These are phyloP conservation scores for Penicillium nordicum DNA, from an alignment of 2,329 filamentous ascomycete species.

Conservation along the genomic window DNA sequence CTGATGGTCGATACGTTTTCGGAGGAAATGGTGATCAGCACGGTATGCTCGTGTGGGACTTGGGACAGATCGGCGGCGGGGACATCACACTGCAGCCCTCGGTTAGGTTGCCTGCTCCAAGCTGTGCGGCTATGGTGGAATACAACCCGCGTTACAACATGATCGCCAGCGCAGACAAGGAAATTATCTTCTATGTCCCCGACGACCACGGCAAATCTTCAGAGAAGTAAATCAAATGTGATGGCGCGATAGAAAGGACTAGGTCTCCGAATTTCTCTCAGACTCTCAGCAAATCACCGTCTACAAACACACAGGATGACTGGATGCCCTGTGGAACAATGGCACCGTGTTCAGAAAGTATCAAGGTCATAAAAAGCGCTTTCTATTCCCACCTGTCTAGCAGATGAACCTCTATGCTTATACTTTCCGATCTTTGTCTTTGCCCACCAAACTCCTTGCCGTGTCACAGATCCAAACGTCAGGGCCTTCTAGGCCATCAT, in stretches of 20 bases:
- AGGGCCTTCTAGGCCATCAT: slow-evolving; percentile 55
- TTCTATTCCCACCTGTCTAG: background rate
- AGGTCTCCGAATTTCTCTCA: background rate
- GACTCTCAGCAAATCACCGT: background rate
- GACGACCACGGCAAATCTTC: slow-evolving; percentile 50
- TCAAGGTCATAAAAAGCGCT: background rate
- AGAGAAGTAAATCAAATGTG: slow-evolving; percentile 29
- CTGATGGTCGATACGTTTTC: slow-evolving; percentile 84
- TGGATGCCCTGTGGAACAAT: background rate
- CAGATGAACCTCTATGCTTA: slow-evolving; percentile 12
- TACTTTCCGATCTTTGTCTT: slow-evolving; percentile 52
- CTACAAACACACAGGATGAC: background rate
- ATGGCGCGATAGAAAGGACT: background rate
- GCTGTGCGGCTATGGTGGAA: slow-evolving; percentile 69
- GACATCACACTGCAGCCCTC: slow-evolving; percentile 50
- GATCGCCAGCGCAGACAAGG: slow-evolving; percentile 83
- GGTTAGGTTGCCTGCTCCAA: slow-evolving; percentile 43
- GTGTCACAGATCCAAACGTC: slow-evolving; percentile 63
- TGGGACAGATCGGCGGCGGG: slow-evolving; percentile 55
- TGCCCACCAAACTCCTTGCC: slow-evolving; percentile 64
- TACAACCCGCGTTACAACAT: slow-evolving; percentile 93
- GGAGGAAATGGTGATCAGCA: slow-evolving; percentile 67
- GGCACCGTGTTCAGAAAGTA: background rate
- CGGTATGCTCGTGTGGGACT: slow-evolving; percentile 85
- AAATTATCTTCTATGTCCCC: slow-evolving; percentile 74